Conservation (phyloP, 768 basidiomycete species). For the Mycena kentingensis region DNA sequence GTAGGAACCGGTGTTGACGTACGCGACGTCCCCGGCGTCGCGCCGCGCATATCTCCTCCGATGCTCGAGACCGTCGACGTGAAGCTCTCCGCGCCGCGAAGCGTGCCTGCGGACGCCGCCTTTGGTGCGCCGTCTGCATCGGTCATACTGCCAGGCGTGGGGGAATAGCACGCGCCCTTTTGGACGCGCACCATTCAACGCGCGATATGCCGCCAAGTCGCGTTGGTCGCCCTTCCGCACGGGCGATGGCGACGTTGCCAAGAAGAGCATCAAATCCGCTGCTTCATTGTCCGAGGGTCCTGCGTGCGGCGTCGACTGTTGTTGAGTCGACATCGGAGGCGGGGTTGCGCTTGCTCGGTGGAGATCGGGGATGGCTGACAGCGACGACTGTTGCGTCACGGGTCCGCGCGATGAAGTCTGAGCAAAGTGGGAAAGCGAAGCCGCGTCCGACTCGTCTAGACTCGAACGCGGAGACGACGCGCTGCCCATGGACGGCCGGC, state of each 20-base stretch:
- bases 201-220: constrained; percentile 59
- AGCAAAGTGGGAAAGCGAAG: constrained; percentile 64
- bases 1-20: constrained; percentile 25
- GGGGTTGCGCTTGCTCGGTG: constrained; percentile 35
- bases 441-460: constrained; percentile 67
- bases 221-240: constrained; percentile 56
- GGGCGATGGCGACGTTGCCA: constrained; percentile 85
- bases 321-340: constrained; percentile 15
- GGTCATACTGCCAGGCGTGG: constrained; percentile 33
- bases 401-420: constrained; percentile 62
- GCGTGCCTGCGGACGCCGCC: constrained; percentile 20
- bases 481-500: constrained; percentile 62
- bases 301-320: constrained; percentile 45
- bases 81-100: constrained; percentile 45
- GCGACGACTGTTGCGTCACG: constrained; percentile 34
- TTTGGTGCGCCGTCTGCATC: constrained; percentile 25
- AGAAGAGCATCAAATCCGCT: constrained; percentile 81
- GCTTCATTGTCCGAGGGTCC: constrained; percentile 79
- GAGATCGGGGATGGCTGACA: constrained; percentile 35
- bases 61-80: constrained; percentile 46
- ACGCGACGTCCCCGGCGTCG: constrained; percentile 24
- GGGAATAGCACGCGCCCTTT: constrained; percentile 75
- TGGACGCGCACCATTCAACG: constrained; percentile 56
- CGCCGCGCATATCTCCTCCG: constrained; percentile 34
- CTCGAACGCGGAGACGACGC: constrained; percentile 73